phyloP scores from a whole-genome alignment of 2,329 filamentous ascomycete species.

The Lizonia empirigonia region DNA sequence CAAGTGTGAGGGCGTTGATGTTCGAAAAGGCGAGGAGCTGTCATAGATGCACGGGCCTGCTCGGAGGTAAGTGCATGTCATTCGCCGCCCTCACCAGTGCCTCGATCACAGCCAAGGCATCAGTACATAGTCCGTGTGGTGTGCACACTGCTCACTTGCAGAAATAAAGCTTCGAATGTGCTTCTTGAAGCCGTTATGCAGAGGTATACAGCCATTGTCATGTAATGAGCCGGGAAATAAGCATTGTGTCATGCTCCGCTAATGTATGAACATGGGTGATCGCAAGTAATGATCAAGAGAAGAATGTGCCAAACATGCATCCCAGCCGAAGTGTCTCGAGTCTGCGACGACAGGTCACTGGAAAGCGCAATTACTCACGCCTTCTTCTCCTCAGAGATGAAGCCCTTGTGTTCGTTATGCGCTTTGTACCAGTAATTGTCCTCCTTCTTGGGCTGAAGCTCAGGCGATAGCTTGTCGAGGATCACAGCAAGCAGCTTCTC shows the following conservation, averaged over 20 bases:
- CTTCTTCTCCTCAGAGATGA: conserved; percentile 48
- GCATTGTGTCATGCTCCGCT: conserved; percentile 7
- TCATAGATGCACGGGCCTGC: conserved; percentile 21
- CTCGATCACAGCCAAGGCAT: background rate
- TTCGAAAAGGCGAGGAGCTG: conserved; percentile 18
- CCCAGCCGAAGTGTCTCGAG: background rate
- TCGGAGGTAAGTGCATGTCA: conserved; percentile 21
- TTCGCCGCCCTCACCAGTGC: conserved; percentile 21
- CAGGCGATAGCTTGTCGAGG: conserved; percentile 72
- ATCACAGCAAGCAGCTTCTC: conserved; percentile 75
- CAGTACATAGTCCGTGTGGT: background rate
- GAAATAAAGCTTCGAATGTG: background rate
- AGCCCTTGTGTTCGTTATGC: conserved; percentile 86
- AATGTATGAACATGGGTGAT: conserved; percentile 11
- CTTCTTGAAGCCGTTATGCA: too few relatives aligned
- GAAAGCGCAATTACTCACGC: background rate
- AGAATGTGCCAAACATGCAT: background rate
- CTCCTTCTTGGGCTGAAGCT: conserved; percentile 70
- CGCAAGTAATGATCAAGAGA: conserved; percentile 6
- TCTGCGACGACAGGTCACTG: background rate
- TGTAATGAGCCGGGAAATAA: background rate
- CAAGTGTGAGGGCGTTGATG: conserved; percentile 16
- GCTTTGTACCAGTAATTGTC: conserved; percentile 81
- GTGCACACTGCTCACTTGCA: background rate
- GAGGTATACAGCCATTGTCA: background rate